Base-by-base conservation (phyloP, 257 asterid species). In the Scutellaria barbata region DNA sequence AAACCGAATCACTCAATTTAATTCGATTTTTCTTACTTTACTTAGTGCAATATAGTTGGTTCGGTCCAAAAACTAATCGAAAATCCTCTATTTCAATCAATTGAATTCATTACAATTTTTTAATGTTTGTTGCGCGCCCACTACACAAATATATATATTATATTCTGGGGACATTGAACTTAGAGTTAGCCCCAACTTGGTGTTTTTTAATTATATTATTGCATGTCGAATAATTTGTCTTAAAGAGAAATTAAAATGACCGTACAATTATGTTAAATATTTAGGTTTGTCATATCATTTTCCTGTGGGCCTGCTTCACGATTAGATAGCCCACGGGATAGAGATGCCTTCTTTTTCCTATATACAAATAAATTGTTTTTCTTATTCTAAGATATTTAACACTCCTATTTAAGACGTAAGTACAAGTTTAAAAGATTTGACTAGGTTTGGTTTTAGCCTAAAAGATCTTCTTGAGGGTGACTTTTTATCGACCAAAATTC, bases 161-260 rank as follows among this genome's bases (percentile, higher is more conserved):
- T 45, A 30, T 3, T 16, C 4, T 69, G 54, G 58, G 65, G 47
- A 73, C 51, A 68, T 55, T 68, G 72, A 72, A 52, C 53, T 61
- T 43, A 47, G 18, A 6, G 17, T 22, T 22, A 46, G 59, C 42
- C 6, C 83, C 50, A 67, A 65, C 73, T 79, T 71, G 50, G 35
- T 30, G 35, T 30, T 30, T 2, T 20, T 70, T 57, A 45, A 40
- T 57, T 59, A 22, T 39, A 75, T 57, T 39, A 48, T 70, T 14
- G 8, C 37, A 17, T 14, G 7, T 30, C 53, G 67, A 41, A 68
- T 51, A 16, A 7, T 63, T 41, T 14, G 50, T 41, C 60, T 7
- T 41, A 16, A 60, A 13, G 6, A 20, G 7, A 75, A 37, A 59
- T 10, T n/a, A 51, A 20, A 25, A 1, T 22, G 63, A 25, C 53